A percentile compares a stretch with the other conserved stretches of the same genome.
These are phyloP conservation scores for Candolleomyces efflorescens DNA, from an alignment of 768 basidiomycete species.

Conservation along the genomic window DNA sequence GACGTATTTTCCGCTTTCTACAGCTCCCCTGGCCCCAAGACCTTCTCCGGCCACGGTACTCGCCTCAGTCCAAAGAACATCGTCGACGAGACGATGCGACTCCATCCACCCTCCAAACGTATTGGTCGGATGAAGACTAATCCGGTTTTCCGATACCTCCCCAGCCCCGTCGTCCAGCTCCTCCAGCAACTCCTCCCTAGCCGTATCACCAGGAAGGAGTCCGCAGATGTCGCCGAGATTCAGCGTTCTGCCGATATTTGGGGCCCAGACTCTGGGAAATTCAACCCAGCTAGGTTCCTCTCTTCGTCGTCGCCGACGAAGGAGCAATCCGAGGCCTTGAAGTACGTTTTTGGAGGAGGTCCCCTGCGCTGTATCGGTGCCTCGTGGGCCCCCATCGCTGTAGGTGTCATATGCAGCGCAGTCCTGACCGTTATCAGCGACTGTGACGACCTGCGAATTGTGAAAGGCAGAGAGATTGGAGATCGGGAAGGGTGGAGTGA, in stretches of 20 bases:
- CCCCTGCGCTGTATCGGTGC: constrained; percentile 43
- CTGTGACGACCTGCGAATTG: constrained; percentile 21
- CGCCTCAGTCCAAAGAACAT: constrained; percentile 30
- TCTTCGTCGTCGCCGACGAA: constrained; percentile 13
- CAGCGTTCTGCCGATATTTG: constrained; percentile 31
- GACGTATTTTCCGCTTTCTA: constrained; percentile 34
- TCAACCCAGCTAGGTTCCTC: constrained; percentile 40
- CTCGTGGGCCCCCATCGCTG: constrained; percentile 49
- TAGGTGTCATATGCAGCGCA: constrained; percentile 41
- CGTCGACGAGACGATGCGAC: constrained; percentile 41
- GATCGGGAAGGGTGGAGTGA: constrained; percentile 42
- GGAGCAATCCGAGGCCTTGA: constrained; percentile 16
- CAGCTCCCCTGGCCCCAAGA: constrained; percentile 19
- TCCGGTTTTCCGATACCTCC: constrained; percentile 5
- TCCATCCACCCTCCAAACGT: constrained; percentile 48
- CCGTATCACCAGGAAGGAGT: constrained; percentile 12
- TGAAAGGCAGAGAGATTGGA: constrained; percentile 28
- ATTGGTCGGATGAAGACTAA: constrained; percentile 30
- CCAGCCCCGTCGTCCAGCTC: not conserved
- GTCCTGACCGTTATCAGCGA: constrained; percentile 31
- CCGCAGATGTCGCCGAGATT: constrained; percentile 32
- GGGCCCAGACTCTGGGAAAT: constrained; percentile 31
- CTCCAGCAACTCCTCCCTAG: not conserved
- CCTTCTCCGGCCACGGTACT: constrained; percentile 21
- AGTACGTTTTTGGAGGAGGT: constrained; percentile 48